A percentile compares a stretch with the other conserved stretches of the same genome.
phyloP scores from a whole-genome alignment of 1,284 basidiomycete genomes.

The Stygiomarasmius scandens region DNA sequence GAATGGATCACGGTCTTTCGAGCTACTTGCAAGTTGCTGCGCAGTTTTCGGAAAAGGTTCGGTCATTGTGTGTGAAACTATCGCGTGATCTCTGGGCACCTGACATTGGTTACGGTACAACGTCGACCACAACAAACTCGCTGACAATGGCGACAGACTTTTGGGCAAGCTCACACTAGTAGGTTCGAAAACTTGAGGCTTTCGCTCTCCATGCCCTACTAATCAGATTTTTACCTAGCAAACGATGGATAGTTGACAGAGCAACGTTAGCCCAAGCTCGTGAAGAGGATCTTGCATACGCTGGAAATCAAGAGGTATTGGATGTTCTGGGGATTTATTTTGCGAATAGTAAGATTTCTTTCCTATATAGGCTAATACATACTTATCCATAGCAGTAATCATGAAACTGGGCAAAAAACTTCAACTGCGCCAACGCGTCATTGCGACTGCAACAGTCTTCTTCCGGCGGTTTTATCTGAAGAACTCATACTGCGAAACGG shows the following conservation, averaged over 20 bases:
- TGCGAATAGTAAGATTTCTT: conserved; percentile 62
- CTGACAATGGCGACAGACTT: conserved; percentile 81
- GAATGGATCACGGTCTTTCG: too few species aligned
- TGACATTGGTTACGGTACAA: too few species aligned
- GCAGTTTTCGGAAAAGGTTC: too few species aligned
- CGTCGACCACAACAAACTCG: too few species aligned
- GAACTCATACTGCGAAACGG: conserved; percentile 92
- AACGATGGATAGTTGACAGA: conserved; percentile 88
- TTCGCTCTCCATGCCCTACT: conserved; percentile 18
- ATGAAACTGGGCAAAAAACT: conserved; percentile 88
- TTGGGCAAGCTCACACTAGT: conserved; percentile 77
- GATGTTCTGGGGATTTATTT: conserved; percentile 86
- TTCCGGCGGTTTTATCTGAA: conserved; percentile 95
- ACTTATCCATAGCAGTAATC: conserved; percentile 57
- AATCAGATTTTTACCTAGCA: conserved; percentile 53
- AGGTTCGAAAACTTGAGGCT: conserved; percentile 32
- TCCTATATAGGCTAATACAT: conserved; percentile 1
- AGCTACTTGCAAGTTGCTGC: too few species aligned
- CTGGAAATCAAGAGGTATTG: conserved; percentile 73
- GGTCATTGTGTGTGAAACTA: too few species aligned
- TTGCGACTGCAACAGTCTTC: conserved; percentile 92
- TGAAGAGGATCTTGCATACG: conserved; percentile 74
- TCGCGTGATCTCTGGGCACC: too few species aligned
- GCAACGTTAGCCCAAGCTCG: conserved; percentile 73
- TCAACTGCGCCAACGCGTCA: conserved; percentile 83